Conservation (phyloP, 2,329 filamentous ascomycete genomes). For the Neophaeococcomyces mojaviensis region DNA sequence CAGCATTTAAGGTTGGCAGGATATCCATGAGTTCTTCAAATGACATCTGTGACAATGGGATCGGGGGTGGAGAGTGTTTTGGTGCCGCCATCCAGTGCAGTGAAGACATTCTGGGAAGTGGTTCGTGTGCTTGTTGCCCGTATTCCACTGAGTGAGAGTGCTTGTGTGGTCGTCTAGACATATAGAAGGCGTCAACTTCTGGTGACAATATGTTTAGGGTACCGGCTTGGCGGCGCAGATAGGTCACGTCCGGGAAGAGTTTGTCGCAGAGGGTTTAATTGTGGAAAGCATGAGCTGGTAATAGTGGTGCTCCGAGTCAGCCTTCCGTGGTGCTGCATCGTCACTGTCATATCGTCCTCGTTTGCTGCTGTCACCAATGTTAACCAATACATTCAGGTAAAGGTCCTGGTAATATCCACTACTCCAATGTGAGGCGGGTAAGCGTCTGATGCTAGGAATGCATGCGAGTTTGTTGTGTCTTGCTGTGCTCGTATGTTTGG, state of each 20-base stretch:
- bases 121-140: not conserved
- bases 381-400: not conserved
- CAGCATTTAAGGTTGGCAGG: slow-evolving; percentile 5
- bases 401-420: not conserved
- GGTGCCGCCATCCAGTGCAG: not conserved
- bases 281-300: not conserved
- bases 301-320: too few species aligned
- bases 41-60: slow-evolving; percentile 5
- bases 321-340: too few species aligned
- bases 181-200: not conserved
- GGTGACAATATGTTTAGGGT: not conserved
- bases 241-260: not conserved
- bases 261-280: not conserved
- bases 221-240: not conserved
- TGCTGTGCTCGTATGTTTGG: not conserved
- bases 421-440: not conserved
- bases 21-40: slow-evolving; percentile 8
- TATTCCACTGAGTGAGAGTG: not conserved
- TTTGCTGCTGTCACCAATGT: too few species aligned
- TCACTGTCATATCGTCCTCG: too few species aligned
- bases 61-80: not conserved
- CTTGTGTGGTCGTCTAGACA: slow-evolving; percentile 5
- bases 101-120: slow-evolving; percentile 5
- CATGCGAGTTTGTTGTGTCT: too few species aligned
- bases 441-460: too few species aligned